Evolutionary conservation across 768 basidiomycete genomes (phyloP), one percentile per base, ranked within the genome.

Genomic region (Trametes cinnabarina): DNA sequence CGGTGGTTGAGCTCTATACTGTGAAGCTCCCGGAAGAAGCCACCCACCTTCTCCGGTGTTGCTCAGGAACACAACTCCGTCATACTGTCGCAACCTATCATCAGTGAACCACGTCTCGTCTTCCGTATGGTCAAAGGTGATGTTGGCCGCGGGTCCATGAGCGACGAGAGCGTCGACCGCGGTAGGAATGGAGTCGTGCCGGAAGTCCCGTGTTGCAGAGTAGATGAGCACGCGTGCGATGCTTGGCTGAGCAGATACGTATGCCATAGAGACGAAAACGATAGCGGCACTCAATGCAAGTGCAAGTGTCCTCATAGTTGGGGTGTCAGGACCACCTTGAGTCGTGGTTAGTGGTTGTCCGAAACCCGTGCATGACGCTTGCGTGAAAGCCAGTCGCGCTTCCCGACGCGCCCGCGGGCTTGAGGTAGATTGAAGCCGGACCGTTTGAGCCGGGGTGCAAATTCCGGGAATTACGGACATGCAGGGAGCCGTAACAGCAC

Each of bases 111-210:
- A 65, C 2, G 63, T 63, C 41, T 61, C 48, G 60, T 82, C 79
- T 59, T 82, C 80, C 11, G 77, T 76, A 47, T 76, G 73, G 42
- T 73, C 73, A 60, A 82, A 81, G 10, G 65, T 56, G 19, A 80
- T 67, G 34, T 73, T 74, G 26, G 50, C 44, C 12, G 55, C 39
- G 11, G 60, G 60, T 8, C 60, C 60, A 9, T 47, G 50, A 14
- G 55, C 19, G 15, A 61, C 55, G 39, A 82, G 65, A 8, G 76
- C 74, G 43, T 74, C 64, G 26, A 79, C 75, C 1, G 80, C 78
- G n/a, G 74, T 76, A 0, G 79, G 79, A 47, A 82, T 82, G 3
- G 76, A 76, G 60, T 81, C 79, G 66, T 82, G 81, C 25, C 79
- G 67, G 66, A 73, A 82, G 34, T 76, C 79, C 14, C 68, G 68